Conservation (phyloP, 164 flowering plant genomes). For the Chimonanthus praecox region DNA sequence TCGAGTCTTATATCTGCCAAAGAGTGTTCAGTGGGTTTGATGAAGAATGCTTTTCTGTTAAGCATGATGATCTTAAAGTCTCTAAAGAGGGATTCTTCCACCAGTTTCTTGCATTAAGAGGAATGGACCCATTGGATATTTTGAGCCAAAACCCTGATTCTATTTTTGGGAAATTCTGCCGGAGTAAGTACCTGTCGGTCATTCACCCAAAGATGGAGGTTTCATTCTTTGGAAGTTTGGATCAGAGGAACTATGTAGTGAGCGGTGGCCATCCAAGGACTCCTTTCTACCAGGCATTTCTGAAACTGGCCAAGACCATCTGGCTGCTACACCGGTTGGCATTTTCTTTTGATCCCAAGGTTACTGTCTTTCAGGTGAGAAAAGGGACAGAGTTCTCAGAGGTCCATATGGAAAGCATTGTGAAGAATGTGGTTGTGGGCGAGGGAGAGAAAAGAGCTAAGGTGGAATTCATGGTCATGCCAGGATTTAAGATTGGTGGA, state of each 20-base stretch:
- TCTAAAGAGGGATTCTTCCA: slow-evolving; percentile 67
- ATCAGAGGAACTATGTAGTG: slow-evolving; percentile 67
- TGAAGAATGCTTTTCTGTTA: slow-evolving; percentile 58
- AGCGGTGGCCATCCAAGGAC: slow-evolving; percentile 97
- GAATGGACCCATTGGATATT: slow-evolving; percentile 73
- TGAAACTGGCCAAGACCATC: slow-evolving; percentile 77
- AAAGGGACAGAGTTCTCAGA: slow-evolving; percentile 82
- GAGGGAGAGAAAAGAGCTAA: slow-evolving; percentile 50
- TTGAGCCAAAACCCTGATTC: slow-evolving; percentile 81
- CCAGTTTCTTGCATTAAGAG: slow-evolving; percentile 66
- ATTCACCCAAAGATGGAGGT: slow-evolving; percentile 94
- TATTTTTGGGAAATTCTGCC: slow-evolving; percentile 70
- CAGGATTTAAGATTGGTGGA: slow-evolving; percentile 77
- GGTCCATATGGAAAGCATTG: slow-evolving; percentile 87
- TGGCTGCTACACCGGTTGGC: slow-evolving; percentile 91
- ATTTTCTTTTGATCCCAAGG: slow-evolving; percentile 70
- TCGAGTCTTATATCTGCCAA: slow-evolving; percentile 83
- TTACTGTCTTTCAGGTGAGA: slow-evolving; percentile 70
- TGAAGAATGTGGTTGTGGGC: slow-evolving; percentile 50
- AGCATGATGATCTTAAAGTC: slow-evolving; percentile 31
- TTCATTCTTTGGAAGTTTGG: slow-evolving; percentile 86
- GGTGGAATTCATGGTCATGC: slow-evolving; percentile 94
- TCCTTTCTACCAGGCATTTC: slow-evolving; percentile 89
- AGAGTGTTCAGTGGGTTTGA: slow-evolving; percentile 87
- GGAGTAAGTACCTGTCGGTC: slow-evolving; percentile 65